Conservation (phyloP, 345 rosid genomes). For the Leavenworthia alabamica region DNA sequence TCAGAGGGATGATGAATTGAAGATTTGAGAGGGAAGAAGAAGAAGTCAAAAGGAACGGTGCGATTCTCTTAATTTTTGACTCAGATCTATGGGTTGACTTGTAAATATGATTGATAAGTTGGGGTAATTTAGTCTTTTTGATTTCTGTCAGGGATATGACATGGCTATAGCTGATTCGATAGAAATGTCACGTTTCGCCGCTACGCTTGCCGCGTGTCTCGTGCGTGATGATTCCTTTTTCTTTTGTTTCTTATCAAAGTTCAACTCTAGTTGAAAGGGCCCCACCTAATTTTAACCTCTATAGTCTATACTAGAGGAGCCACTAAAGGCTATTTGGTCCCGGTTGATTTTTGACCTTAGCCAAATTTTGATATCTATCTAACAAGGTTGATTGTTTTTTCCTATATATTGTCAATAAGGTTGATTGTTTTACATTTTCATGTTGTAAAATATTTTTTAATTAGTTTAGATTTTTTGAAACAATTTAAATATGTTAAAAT, state of each 20-base stretch:
- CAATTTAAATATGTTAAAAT: too few relatives aligned
- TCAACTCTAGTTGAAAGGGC: background rate
- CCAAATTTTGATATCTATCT: background rate
- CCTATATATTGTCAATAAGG: too few relatives aligned
- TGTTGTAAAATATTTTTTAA: too few relatives aligned
- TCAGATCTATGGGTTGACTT: slow-evolving; percentile 9
- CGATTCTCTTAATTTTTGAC: slow-evolving; percentile 10
- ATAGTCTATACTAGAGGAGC: background rate
- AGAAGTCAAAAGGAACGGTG: background rate
- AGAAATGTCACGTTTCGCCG: background rate
- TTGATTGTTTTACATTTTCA: too few relatives aligned
- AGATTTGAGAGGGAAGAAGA: slow-evolving; percentile 29
- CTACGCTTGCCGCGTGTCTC: slow-evolving; percentile 15
- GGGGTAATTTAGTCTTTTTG: slow-evolving; percentile 16
- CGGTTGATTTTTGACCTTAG: background rate
- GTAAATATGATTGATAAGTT: background rate
- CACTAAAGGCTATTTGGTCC: background rate
- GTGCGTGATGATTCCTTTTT: background rate
- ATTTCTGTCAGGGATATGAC: slow-evolving; percentile 20
- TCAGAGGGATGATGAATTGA: background rate
- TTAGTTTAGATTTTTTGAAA: too few relatives aligned
- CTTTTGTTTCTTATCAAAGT: background rate
- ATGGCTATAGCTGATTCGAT: background rate
- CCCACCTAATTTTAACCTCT: background rate
- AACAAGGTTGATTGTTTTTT: background rate